Conservation (phyloP, 73 alveolate species). For the Paramecium biaurelia region DNA sequence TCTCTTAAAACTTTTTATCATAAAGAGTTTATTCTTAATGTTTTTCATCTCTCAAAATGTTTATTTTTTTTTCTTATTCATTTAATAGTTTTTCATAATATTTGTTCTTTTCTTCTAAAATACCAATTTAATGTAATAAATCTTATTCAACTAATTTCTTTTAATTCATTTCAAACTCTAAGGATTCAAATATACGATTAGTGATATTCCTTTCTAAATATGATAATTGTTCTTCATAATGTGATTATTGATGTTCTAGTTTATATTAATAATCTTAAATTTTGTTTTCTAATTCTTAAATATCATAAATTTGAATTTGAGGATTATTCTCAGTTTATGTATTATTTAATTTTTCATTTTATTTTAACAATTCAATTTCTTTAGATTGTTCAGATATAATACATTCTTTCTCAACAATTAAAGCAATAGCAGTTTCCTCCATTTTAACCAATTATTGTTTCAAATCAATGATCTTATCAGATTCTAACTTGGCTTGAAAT, state of each 20-base stretch:
- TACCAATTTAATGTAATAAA: not conserved
- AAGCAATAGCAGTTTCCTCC: slow-evolving; percentile 14
- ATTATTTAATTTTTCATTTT: not conserved
- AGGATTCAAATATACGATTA: not conserved
- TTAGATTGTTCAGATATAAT: not conserved
- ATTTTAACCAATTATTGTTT: not conserved
- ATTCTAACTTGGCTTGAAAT: not conserved
- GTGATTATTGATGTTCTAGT: not conserved
- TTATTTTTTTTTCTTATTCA: not conserved
- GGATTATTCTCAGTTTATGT: not conserved
- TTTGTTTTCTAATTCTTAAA: not conserved
- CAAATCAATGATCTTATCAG: not conserved
- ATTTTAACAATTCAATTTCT: not conserved
- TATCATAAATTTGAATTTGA: not conserved
- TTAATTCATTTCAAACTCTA: not conserved
- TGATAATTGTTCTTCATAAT: not conserved
- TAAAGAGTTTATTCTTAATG: not conserved
- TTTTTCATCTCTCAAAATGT: not conserved
- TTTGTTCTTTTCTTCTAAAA: not conserved
- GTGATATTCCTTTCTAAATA: not conserved
- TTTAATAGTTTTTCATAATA: not conserved
- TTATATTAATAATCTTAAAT: not conserved
- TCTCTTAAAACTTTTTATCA: not conserved
- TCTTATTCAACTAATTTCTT: not conserved
- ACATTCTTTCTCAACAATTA: not conserved